Evolutionary conservation across 176 grass and related monocot species (phyloP).

Genomic region (Phoenix roebelenii): DNA sequence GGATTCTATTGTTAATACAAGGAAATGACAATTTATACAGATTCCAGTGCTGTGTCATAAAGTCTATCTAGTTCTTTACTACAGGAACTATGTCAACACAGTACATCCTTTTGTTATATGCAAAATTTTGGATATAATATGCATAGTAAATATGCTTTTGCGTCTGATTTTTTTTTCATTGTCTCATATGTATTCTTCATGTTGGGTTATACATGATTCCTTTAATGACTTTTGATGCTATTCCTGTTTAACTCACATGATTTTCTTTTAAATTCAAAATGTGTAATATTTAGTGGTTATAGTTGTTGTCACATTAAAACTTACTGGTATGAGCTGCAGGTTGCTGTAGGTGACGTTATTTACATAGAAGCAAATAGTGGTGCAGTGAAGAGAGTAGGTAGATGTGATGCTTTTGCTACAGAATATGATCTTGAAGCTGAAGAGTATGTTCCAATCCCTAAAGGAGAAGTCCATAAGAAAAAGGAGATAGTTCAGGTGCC

Average conservation of each 20-base stretch:
- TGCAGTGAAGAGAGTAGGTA: constrained; percentile 97
- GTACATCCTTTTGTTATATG: no score
- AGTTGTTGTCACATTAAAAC: no score
- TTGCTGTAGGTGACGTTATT: constrained; percentile 92
- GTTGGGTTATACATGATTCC: no score
- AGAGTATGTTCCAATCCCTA: constrained; percentile 96
- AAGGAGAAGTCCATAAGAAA: constrained; percentile 97
- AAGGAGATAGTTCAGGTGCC: constrained; percentile 97
- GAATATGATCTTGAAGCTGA: constrained; percentile 98
- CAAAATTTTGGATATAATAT: no score
- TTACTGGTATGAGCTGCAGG: constrained; percentile 29
- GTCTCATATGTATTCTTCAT: constrained; percentile 6
- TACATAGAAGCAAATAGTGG: constrained; percentile 96
- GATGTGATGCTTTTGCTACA: constrained; percentile 98
- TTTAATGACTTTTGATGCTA: constrained; percentile 1
- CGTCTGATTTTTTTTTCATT: not conserved
- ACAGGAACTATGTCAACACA: no score
- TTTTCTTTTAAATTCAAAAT: no score
- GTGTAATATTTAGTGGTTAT: no score
- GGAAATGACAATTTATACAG: no score
- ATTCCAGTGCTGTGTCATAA: no score
- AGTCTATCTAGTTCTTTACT: no score
- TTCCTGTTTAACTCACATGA: not conserved
- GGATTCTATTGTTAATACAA: no score
- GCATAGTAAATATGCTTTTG: no score